Conservation (phyloP, 148 eudicot genomes). For the Rhododendron simsii region DNA sequence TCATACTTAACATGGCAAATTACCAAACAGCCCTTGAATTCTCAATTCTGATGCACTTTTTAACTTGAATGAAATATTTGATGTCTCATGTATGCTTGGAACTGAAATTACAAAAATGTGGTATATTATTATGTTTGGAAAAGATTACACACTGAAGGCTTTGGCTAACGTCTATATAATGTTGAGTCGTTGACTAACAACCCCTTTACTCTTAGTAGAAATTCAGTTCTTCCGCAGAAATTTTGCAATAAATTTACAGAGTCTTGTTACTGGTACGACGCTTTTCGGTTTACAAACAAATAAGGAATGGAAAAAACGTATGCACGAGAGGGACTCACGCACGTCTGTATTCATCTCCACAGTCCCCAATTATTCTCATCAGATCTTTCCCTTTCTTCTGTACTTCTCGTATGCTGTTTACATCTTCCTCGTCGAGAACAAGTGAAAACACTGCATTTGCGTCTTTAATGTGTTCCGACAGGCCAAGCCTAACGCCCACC, state of each 20-base stretch:
- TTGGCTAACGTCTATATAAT: not conserved
- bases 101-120: constrained; percentile 9
- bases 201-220: not conserved
- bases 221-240: not conserved
- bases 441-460: constrained; percentile 71
- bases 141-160: not conserved
- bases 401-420: constrained; percentile 56
- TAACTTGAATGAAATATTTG: no score
- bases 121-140: not conserved
- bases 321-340: constrained; percentile 15
- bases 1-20: no score
- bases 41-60: no score
- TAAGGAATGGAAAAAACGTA: not conserved
- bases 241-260: not conserved
- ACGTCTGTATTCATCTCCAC: constrained; percentile 94
- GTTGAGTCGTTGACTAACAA: not conserved
- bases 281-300: not conserved
- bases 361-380: constrained; percentile 77
- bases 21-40: no score
- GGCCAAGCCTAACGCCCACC: constrained; percentile 92
- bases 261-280: not conserved
- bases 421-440: constrained; percentile 75
- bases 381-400: constrained; percentile 72
- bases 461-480: constrained; percentile 75
- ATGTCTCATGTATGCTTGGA: no score